Evolutionary conservation across 768 basidiomycete genomes (phyloP).

Genomic region (Sarcodon aspratus): DNA sequence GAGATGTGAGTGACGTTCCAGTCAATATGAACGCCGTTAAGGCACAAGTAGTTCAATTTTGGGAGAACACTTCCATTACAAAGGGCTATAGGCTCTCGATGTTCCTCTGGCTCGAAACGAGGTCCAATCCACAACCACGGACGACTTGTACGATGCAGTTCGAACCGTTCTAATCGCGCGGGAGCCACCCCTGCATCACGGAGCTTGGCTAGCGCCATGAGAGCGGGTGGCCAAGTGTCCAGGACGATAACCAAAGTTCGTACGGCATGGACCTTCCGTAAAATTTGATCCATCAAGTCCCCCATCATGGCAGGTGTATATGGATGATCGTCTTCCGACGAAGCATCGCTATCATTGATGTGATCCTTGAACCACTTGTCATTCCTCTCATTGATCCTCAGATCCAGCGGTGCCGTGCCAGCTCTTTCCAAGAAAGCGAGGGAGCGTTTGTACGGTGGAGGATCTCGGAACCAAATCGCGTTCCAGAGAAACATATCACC

Average conservation of each 20-base stretch:
- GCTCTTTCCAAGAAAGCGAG: constrained; percentile 48
- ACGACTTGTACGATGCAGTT: constrained; percentile 47
- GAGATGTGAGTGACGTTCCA: constrained; percentile 36
- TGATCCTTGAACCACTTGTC: constrained; percentile 13
- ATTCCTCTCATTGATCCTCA: constrained; percentile 44
- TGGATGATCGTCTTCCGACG: constrained; percentile 3
- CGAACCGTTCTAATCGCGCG: constrained; percentile 40
- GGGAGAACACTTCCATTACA: constrained; percentile 32
- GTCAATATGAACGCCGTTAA: constrained; percentile 52
- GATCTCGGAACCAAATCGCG: constrained; percentile 51
- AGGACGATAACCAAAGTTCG: constrained; percentile 49
- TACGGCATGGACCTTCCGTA: constrained; percentile 43
- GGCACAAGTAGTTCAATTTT: constrained; percentile 35
- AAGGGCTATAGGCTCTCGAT: constrained; percentile 30
- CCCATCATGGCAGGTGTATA: constrained; percentile 34
- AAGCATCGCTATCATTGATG: constrained; percentile 11
- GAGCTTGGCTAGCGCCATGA: constrained; percentile 40
- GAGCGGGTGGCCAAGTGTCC: constrained; percentile 41
- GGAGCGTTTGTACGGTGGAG: constrained; percentile 37
- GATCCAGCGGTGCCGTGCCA: constrained; percentile 39
- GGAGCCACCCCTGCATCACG: constrained; percentile 6
- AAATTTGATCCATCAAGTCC: constrained; percentile 35
- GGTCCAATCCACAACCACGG: constrained; percentile 35
- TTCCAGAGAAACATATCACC: constrained; percentile 23
- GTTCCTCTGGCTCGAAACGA: constrained; percentile 24